Evolutionary conservation across 768 basidiomycete genomes (phyloP).

Genomic region (Kwoniella europaea): DNA sequence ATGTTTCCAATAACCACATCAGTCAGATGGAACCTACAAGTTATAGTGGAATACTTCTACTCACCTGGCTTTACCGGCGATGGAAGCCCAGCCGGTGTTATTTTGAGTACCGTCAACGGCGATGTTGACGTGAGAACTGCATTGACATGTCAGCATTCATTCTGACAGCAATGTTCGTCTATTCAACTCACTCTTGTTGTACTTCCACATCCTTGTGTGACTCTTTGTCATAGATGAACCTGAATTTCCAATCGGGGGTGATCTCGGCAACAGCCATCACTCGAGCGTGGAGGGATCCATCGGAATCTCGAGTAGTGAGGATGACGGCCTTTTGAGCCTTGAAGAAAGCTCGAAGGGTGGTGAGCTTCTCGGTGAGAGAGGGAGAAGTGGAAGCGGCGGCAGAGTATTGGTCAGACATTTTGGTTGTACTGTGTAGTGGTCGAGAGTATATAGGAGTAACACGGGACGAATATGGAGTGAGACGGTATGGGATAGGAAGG

Average conservation of each 20-base stretch:
- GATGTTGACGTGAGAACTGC: constrained; percentile 76
- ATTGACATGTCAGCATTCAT: constrained; percentile 3
- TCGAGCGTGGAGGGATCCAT: constrained; percentile 76
- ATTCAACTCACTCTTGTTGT: constrained; percentile 51
- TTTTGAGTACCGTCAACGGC: constrained; percentile 69
- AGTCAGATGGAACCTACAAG: background rate
- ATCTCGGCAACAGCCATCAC: constrained; percentile 72
- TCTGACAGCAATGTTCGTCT: background rate
- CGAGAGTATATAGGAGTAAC: constrained; percentile 5
- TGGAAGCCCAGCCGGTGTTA: constrained; percentile 78
- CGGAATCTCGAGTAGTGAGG: constrained; percentile 73
- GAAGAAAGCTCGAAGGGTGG: constrained; percentile 69
- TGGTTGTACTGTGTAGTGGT: constrained; percentile 29
- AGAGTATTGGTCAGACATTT: constrained; percentile 69
- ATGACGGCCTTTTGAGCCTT: constrained; percentile 71
- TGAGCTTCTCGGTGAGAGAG: constrained; percentile 62
- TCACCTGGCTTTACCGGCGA: constrained; percentile 72
- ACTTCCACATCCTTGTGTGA: constrained; percentile 51
- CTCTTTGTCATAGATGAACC: constrained; percentile 54
- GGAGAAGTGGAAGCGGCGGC: constrained; percentile 60
- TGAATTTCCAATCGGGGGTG: constrained; percentile 60
- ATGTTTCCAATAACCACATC: constrained; percentile 62
- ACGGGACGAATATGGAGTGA: too few relatives aligned
- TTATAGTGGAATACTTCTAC: constrained; percentile 43
- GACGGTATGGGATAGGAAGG: background rate